Evolutionary conservation across 1,284 basidiomycete species (phyloP).

Genomic region (Chalciporus sp.): DNA sequence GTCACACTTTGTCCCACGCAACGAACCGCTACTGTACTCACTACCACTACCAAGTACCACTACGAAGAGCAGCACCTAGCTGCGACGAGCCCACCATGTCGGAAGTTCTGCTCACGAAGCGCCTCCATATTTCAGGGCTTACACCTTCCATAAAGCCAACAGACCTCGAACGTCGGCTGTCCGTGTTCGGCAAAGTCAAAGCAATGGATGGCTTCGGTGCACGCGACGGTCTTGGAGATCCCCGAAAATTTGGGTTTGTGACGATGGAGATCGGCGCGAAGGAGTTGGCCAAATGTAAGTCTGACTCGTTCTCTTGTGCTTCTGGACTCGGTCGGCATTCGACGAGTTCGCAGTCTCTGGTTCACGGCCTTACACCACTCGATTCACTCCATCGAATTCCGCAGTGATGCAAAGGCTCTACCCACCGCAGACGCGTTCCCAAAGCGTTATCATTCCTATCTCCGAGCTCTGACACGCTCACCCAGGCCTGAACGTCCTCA

Average conservation of each 20-base stretch:
- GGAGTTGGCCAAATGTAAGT: constrained; percentile 66
- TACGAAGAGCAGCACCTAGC: neutral
- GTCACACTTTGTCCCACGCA: too few relatives aligned
- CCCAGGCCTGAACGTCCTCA: constrained; percentile 70
- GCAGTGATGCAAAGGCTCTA: neutral
- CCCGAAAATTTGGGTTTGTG: constrained; percentile 72
- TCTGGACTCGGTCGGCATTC: neutral
- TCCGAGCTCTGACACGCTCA: neutral
- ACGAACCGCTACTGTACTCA: too few relatives aligned
- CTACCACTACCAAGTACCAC: too few relatives aligned
- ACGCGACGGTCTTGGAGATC: constrained; percentile 63
- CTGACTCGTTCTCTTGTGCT: neutral
- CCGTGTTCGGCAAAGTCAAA: constrained; percentile 67
- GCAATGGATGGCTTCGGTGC: constrained; percentile 70
- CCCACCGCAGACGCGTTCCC: too few relatives aligned
- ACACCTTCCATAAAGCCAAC: constrained; percentile 60
- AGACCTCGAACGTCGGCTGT: constrained; percentile 63
- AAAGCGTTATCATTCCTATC: neutral
- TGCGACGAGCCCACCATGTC: constrained; percentile 13
- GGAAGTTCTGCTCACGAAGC: constrained; percentile 47
- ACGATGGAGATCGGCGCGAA: constrained; percentile 65
- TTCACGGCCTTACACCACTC: neutral
- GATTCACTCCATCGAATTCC: constrained; percentile 3
- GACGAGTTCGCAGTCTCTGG: neutral
- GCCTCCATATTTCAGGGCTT: constrained; percentile 74